Evolutionary conservation across 2,329 filamentous ascomycete genomes (phyloP), one percentile per base, ranked within the genome.

Genomic region (Ophiostoma sp.): DNA sequence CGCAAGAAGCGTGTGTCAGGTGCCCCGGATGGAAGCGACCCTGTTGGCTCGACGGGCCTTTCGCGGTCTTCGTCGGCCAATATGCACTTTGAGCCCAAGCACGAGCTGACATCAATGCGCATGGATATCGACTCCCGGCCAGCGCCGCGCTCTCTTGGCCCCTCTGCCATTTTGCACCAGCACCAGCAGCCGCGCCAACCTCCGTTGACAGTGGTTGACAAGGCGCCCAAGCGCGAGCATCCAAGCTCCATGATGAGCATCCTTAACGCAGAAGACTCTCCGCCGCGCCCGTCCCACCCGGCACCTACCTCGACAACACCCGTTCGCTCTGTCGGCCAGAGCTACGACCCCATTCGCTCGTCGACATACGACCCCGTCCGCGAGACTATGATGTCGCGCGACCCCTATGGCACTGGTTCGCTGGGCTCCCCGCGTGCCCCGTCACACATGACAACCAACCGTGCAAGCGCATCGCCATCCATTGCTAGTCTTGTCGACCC

Each of bases 401-500:
- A 87, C 81, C 79, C 85, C 76, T 83, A 84, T 69, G 82, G 82
- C 73, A 84, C 84, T 8, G 83, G 80, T 31, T 77, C 86, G 3
- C 80, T 86, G 72, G 84, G 84, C 42, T 89, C 88, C 8, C 88
- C 88, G n/a, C 84, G 86, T 64, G 82, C 80, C 3, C 82, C 83
- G 15, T 78, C 82, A 69, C 81, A 82, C n/a, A 69, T 83, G 3
- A 78, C 87, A 71, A 91, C 87, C 71, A 91, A 92, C 81, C 89
- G 92, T 72, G 92, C 93, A n/a, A 95, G 93, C 80, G 92, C 92
- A 52, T 98, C 95, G 4, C 95, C 95, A 0, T 95, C 95, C 2
- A 97, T 98, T 77, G 92, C 94, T 6, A 97, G 93, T 82, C 87
- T 98, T 73, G 93, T 98, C 69, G 94, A 97, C 77, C 92, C 91